Percentiles rank a stretch among this genome's conserved stretches.
phyloP scores from a whole-genome alignment of 2,329 filamentous ascomycete genomes.

The Alternaria conjuncta region DNA sequence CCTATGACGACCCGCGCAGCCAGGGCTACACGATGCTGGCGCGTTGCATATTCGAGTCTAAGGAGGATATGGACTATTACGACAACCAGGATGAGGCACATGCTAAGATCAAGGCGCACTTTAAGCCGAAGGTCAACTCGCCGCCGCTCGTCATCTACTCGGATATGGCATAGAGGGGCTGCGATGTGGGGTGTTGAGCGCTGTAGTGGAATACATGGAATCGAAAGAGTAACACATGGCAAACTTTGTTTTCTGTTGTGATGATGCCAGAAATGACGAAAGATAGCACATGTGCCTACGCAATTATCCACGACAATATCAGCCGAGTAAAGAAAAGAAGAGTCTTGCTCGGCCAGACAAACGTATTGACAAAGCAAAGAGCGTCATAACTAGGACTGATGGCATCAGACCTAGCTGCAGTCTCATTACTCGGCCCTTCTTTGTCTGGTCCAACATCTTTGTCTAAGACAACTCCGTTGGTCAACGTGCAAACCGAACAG shows the following conservation, averaged over 20 bases:
- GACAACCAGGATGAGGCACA: conserved; percentile 54
- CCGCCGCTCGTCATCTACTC: conserved; percentile 38
- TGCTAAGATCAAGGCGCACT: conserved; percentile 53
- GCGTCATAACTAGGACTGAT: not conserved
- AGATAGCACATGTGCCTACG: not conserved
- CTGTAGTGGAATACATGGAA: not conserved
- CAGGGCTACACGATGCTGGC: conserved; percentile 71
- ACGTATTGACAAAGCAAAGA: not conserved
- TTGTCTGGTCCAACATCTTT: not conserved
- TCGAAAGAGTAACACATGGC: not conserved
- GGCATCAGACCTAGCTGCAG: too few species aligned
- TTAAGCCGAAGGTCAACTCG: conserved; percentile 35
- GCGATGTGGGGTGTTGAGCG: not conserved
- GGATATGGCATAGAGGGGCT: conserved; percentile 21
- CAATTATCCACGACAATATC: not conserved
- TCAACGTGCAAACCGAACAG: too few species aligned
- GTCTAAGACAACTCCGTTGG: not conserved
- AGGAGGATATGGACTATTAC: conserved; percentile 50
- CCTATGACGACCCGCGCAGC: conserved; percentile 64
- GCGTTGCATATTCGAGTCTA: conserved; percentile 67
- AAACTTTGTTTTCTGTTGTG: not conserved
- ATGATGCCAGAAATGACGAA: not conserved
- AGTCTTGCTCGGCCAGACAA: not conserved
- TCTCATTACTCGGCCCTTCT: not conserved
- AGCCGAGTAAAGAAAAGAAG: not conserved